These are phyloP conservation scores for Scedosporium aurantiacum DNA, from an alignment of 2,329 filamentous ascomycete species.

Conservation along the genomic window DNA sequence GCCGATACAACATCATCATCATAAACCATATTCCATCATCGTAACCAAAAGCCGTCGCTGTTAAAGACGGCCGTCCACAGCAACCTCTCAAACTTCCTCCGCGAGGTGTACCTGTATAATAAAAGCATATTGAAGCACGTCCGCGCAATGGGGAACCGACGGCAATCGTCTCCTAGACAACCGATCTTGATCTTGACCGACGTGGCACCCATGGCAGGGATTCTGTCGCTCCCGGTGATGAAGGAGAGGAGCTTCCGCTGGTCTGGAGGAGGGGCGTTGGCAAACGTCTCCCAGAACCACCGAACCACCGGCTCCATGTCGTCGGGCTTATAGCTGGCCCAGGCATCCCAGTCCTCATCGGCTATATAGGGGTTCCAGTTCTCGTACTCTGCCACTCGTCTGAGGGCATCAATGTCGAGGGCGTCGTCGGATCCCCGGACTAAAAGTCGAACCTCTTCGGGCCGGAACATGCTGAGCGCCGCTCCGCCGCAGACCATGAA, in stretches of 20 bases:
- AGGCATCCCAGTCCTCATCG: too few species aligned
- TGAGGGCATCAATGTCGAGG: conserved; percentile 65
- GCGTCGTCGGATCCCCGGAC: conserved; percentile 76
- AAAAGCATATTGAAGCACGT: conserved; percentile 86
- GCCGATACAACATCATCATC: background rate
- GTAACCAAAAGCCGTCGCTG: conserved; percentile 86
- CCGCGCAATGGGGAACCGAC: conserved; percentile 70
- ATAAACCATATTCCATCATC: conserved; percentile 33
- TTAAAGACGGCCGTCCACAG: conserved; percentile 81
- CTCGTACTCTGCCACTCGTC: conserved; percentile 70
- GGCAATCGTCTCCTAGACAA: conserved; percentile 63
- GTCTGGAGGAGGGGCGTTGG: conserved; percentile 49
- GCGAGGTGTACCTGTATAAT: conserved; percentile 60
- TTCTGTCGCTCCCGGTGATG: conserved; percentile 81
- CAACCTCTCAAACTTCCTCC: conserved; percentile 55
- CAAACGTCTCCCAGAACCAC: conserved; percentile 87
- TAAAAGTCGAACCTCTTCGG: conserved; percentile 84
- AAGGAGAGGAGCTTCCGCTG: conserved; percentile 76
- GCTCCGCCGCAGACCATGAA: conserved; percentile 87
- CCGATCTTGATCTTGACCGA: conserved; percentile 66
- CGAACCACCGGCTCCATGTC: conserved; percentile 51
- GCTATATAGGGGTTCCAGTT: too few species aligned
- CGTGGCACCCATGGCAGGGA: conserved; percentile 77
- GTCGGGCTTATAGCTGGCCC: too few species aligned
- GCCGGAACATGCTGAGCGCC: conserved; percentile 73